A percentile compares a stretch with the other conserved stretches of the same genome.
phyloP scores from a whole-genome alignment of 257 asterid genomes.

The Solanum medicagineum region DNA sequence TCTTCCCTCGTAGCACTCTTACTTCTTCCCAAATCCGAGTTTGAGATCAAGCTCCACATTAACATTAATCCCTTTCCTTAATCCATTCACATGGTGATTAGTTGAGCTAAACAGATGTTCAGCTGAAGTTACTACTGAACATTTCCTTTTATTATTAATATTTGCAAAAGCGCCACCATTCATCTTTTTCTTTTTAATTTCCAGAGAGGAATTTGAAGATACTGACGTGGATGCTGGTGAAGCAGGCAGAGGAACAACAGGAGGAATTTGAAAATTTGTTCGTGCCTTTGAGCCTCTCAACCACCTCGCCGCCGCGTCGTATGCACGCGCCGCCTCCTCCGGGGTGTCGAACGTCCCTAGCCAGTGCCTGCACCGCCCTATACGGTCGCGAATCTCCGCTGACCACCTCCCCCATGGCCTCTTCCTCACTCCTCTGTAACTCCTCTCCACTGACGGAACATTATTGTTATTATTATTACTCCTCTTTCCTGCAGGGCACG shows the following conservation, averaged over 20 bases:
- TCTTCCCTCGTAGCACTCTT: background rate
- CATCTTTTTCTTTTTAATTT: background rate
- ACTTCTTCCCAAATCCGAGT: background rate
- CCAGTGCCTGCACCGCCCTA: conserved; percentile 91
- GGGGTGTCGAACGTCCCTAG: conserved; percentile 82
- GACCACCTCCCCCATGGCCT: conserved; percentile 97
- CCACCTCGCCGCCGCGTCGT: conserved; percentile 86
- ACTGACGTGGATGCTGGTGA: conserved; percentile 4
- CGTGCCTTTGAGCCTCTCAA: conserved; percentile 64
- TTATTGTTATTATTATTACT: background rate
- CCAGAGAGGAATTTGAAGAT: conserved; percentile 1
- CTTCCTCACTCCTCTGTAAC: conserved; percentile 64
- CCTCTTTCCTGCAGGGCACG: background rate
- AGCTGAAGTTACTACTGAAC: conserved; percentile 48
- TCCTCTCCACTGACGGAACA: conserved; percentile 9
- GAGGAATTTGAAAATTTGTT: conserved; percentile 53
- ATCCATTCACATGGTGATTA: background rate
- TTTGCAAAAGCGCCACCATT: background rate
- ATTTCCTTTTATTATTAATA: conserved; percentile 13
- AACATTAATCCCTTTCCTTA: background rate
- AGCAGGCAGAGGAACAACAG: conserved; percentile 28
- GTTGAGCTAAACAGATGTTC: conserved; percentile 41
- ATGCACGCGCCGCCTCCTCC: conserved; percentile 87
- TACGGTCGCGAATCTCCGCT: conserved; percentile 81
- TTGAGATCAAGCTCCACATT: conserved; percentile 51